Base-by-base conservation (phyloP, 306 rosid genomes). In the Cicer cuneatum region DNA sequence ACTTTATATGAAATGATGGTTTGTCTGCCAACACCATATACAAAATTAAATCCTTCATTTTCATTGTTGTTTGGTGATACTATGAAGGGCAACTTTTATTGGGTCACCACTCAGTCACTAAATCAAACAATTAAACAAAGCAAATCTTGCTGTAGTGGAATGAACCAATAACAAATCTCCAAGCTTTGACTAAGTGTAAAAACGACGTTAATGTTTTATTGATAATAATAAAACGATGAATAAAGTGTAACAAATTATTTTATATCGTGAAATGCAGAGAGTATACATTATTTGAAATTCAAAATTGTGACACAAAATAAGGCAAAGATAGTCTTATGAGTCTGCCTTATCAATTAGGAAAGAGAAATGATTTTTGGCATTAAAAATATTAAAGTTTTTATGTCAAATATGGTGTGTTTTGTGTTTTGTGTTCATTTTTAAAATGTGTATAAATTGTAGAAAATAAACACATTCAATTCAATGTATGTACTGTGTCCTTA, bases 41-140 rank as follows among this genome's bases (percentile, higher is more conserved):
- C n/a, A 18, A 47, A 81, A 81, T 81, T 64, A 81, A 62, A 78
- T 49, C 5, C 21, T 60, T 59, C 15, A 63, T 81, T 75, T 18
- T 81, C 61, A 14, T 62, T 51, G 73, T 75, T 51, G 81, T 75
- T 63, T 1, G 73, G 80, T 61, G 72, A 81, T 2, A 29, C 33
- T 29, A 3, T 29, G 33, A 2, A 52, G 37, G 61, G 11, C 16
- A 74, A 51, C 65, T 37, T 21, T 37, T 29, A 29, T 46, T 49
- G 48, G 19, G 42, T 61, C 19, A 56, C 15, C 37, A 69, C 64
- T 14, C 21, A 8, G 49, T 19, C 72, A 24, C 11, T 21, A 56
- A 60, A 60, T 35, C 42, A 39, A 40, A 37, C 38, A 18, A 15
- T 24, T 24, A 14, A 61, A 61, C 29, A 62, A 14, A 61, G 38